phyloP scores from a whole-genome alignment of 116 monocot species.

The Phalaenopsis hybrid region DNA sequence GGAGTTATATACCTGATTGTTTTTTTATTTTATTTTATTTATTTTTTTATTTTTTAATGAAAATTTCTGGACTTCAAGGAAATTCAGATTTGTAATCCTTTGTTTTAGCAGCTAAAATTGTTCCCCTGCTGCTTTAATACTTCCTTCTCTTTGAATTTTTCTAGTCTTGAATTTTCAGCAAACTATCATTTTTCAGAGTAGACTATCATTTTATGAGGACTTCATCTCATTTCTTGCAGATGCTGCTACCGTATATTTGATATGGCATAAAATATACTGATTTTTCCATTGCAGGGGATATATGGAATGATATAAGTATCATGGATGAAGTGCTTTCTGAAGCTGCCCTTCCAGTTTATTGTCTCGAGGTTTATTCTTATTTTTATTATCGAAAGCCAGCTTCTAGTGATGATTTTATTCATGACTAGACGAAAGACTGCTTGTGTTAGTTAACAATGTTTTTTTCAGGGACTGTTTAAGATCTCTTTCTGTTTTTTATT shows the following conservation, averaged over 20 bases:
- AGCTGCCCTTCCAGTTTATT: slow-evolving; percentile 83
- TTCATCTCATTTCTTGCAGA: background rate
- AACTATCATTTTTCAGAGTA: background rate
- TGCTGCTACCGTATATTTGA: background rate
- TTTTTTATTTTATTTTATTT: background rate
- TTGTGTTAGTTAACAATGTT: background rate
- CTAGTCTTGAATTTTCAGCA: background rate
- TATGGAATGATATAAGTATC: slow-evolving; percentile 59
- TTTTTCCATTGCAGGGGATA: slow-evolving; percentile 36
- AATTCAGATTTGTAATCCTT: background rate
- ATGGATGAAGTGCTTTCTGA: slow-evolving; percentile 93
- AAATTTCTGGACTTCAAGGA: background rate
- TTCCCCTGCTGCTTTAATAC: background rate
- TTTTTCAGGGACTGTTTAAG: background rate
- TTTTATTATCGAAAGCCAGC: background rate
- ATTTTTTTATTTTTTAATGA: background rate
- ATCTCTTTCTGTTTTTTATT: no score
- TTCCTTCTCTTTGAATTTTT: background rate
- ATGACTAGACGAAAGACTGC: background rate
- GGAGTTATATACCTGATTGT: background rate
- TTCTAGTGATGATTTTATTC: background rate
- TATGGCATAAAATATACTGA: background rate
- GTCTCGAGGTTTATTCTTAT: slow-evolving; percentile 57
- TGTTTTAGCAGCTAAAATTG: background rate
- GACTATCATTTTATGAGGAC: background rate